These are phyloP conservation scores for Agarophyton chilense DNA, from an alignment of 23 red algal species.

Conservation along the genomic window DNA sequence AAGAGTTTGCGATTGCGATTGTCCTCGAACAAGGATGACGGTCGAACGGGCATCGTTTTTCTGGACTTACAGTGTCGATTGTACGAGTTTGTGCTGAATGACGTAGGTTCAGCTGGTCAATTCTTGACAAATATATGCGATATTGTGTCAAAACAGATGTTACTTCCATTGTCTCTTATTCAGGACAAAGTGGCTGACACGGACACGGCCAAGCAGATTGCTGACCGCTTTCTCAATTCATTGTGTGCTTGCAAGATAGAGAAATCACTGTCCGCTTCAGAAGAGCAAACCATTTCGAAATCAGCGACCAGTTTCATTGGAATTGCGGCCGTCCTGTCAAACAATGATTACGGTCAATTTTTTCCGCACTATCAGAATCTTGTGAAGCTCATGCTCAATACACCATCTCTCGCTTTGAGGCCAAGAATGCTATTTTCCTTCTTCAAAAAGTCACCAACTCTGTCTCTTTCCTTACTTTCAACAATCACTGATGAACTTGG, in stretches of 20 bases:
- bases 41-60: conserved; percentile 15
- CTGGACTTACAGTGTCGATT: conserved; percentile 49
- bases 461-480: conserved; percentile 8
- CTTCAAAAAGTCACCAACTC: neutral
- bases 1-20: conserved; percentile 19
- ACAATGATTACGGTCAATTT: conserved; percentile 1
- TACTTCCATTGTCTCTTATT: neutral
- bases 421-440: conserved; percentile 31
- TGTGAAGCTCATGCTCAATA: conserved; percentile 17
- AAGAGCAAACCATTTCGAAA: conserved; percentile 32
- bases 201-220: conserved; percentile 22
- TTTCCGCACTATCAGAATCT: conserved; percentile 8
- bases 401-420: neutral
- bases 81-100: conserved; percentile 43
- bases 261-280: neutral
- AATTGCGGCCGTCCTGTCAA: neutral
- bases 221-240: conserved; percentile 27
- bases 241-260: neutral
- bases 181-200: conserved; percentile 28
- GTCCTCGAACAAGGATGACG: neutral
- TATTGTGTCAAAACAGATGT: conserved; percentile 56
- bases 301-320: conserved; percentile 18
- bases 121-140: conserved; percentile 17
- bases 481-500: neutral
- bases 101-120: neutral